Evolutionary conservation across 2,329 filamentous ascomycete species (phyloP).

Genomic region (Harringtonia aguacate): DNA sequence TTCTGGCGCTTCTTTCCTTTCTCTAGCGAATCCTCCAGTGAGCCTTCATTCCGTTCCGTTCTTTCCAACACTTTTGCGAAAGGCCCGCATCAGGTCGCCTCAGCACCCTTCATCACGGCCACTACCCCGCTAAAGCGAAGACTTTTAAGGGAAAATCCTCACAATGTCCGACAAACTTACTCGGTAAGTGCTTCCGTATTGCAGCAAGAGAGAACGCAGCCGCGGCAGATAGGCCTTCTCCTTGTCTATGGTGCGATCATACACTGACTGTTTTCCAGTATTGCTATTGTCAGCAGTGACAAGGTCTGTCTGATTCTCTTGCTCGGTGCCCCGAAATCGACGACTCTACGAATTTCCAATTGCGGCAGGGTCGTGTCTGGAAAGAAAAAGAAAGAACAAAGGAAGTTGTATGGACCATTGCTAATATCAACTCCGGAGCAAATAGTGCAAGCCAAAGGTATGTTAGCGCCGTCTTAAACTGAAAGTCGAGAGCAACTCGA

Average conservation of each 20-base stretch:
- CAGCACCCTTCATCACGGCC: neutral
- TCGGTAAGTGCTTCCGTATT: conserved; percentile 54
- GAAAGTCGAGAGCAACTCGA: neutral
- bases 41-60: neutral
- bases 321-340: too few species aligned
- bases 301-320: too few species aligned
- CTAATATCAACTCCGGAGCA: conserved; percentile 18
- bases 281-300: conserved; percentile 97
- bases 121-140: conserved; percentile 7
- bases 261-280: conserved; percentile 50
- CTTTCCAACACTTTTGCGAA: neutral
- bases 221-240: too few species aligned
- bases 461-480: conserved; percentile 3
- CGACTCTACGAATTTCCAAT: neutral
- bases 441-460: conserved; percentile 81
- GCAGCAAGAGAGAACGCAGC: too few species aligned
- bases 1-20: neutral
- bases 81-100: neutral
- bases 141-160: neutral
- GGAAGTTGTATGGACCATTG: conserved; percentile 14
- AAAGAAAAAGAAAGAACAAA: neutral
- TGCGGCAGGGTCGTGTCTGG: neutral
- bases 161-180: conserved; percentile 45
- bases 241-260: too few species aligned
- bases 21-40: too few species aligned